Evolutionary conservation across 129 eudicot species (phyloP), one percentile per base, ranked within the genome.

Genomic region (Heracleum sosnowskyi): DNA sequence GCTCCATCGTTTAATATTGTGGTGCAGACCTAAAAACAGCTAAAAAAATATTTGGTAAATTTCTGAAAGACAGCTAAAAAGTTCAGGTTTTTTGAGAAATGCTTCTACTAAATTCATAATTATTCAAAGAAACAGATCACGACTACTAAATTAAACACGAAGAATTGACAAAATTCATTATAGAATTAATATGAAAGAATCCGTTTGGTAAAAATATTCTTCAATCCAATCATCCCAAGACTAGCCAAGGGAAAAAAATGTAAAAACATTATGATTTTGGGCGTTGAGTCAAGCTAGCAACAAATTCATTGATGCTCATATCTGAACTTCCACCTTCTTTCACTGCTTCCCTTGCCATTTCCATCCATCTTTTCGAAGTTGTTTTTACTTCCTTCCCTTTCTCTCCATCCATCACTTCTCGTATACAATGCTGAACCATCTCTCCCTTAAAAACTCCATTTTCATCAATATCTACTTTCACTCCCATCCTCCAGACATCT

Each of bases 401-500:
- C 73, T 82, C 81, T 28, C 86, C 86, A 17, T 85, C 89, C 84
- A 79, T 73, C 2, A 79, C 86, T 76, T 73, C 82, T 36, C 79
- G 60, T 28, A 80, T 53, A 63, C 89, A 78, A 22, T 24, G 9
- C 20, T 42, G 79, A 31, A 85, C 78, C 46, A 41, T 45, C 41
- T 82, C 87, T 53, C 76, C 40, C 29, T 60, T 73, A 18, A 77
- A 78, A 1, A 77, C 40, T 7, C 83, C 85, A 5, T 74, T 55
- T 16, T 68, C 42, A 26, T 69, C 77, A 10, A 12, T 9, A 45
- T n/a, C 28, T 4, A 40, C 51, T 49, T 49, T 76, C 66, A 81
- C 57, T 31, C 87, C 87, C 49, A 75, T 73, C 34, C 75, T 74
- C 87, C 87, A 84, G n/a, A 84, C 85, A 68, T 84, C 85, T 63